Percentiles rank a stretch among this genome's conserved stretches.
Evolutionary conservation across 768 basidiomycete species (phyloP).

Genomic region (Pleurotus djamor): DNA sequence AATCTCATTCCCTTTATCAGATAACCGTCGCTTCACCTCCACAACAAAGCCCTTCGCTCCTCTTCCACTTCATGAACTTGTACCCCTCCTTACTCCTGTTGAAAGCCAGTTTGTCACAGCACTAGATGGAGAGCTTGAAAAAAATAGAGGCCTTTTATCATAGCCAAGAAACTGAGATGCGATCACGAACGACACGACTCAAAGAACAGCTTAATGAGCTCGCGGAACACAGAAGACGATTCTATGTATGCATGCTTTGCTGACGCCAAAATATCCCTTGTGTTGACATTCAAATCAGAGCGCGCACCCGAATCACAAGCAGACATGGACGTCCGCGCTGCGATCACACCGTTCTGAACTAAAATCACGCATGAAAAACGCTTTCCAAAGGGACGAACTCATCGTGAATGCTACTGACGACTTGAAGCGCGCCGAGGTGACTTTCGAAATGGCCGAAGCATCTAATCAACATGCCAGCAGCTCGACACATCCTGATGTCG

Average conservation of each 20-base stretch:
- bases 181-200: conserved; percentile 41
- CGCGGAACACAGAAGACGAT: conserved; percentile 59
- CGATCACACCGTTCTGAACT: neutral
- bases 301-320: conserved; percentile 2
- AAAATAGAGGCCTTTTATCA: conserved; percentile 87
- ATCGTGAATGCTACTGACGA: neutral
- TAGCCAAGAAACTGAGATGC: conserved; percentile 65
- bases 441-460: neutral
- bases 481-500: conserved; percentile 3
- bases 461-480: neutral
- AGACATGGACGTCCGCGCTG: neutral
- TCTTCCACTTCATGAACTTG: conserved; percentile 42
- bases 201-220: conserved; percentile 75
- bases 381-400: neutral
- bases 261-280: neutral
- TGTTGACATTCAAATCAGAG: neutral
- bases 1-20: neutral
- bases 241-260: conserved; percentile 41
- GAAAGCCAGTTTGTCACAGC: conserved; percentile 75
- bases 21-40: conserved; percentile 1
- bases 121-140: conserved; percentile 78
- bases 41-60: conserved; percentile 21
- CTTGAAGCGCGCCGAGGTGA: neutral
- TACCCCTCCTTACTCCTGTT: conserved; percentile 53
- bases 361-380: neutral